These are phyloP conservation scores for Grosmannia huntii DNA, from an alignment of 2,329 filamentous ascomycete genomes.

Conservation along the genomic window DNA sequence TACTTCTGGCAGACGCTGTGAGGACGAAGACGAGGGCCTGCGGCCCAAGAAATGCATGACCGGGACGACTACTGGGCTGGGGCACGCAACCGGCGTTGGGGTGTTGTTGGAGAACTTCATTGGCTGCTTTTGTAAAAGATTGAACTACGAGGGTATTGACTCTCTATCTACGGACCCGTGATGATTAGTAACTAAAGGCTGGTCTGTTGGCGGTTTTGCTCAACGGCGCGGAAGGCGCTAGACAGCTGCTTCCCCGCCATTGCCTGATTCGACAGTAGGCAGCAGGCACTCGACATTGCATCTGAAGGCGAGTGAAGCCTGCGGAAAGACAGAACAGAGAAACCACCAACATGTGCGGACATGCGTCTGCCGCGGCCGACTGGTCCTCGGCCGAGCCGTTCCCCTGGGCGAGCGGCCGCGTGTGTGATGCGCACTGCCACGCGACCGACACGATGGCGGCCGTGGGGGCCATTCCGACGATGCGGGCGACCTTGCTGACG, in stretches of 20 bases:
- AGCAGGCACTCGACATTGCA: no score
- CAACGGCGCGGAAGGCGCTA: neutral
- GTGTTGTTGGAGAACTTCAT: no score
- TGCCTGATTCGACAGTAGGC: no score
- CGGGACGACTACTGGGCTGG: neutral
- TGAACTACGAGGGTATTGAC: no score
- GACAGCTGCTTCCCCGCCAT: neutral
- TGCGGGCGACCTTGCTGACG: slow-evolving; percentile 54
- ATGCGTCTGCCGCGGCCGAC: neutral
- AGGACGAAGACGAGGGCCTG: neutral
- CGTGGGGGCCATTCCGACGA: slow-evolving; percentile 42
- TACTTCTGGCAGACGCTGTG: slow-evolving; percentile 83
- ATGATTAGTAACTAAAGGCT: no score
- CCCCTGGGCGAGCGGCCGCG: slow-evolving; percentile 53
- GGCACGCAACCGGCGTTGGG: no score
- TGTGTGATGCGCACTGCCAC: slow-evolving; percentile 74
- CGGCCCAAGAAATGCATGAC: no score
- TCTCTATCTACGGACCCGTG: no score
- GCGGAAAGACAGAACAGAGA: no score
- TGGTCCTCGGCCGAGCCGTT: slow-evolving; percentile 27
- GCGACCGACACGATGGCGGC: slow-evolving; percentile 65
- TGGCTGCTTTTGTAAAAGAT: no score
- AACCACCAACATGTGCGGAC: neutral
- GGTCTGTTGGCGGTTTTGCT: no score
- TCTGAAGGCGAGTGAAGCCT: no score